Conservation (phyloP, 805 yeast genomes). For the Zygoascus bituminiphila region DNA sequence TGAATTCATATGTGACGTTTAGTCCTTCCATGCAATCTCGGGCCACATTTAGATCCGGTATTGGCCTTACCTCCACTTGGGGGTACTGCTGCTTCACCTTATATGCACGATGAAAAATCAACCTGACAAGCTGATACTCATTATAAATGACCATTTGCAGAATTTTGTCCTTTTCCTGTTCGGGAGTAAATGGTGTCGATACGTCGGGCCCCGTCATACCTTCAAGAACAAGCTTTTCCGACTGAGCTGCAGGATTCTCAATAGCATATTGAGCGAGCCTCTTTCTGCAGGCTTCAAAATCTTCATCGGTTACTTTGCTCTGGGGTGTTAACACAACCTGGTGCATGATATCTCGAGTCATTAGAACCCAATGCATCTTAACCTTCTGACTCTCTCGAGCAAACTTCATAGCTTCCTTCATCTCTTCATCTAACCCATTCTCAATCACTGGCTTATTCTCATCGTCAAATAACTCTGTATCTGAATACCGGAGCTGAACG, state of each 20-base stretch:
- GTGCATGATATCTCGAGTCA: conserved; percentile 8
- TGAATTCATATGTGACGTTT: not conserved
- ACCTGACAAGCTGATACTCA: not conserved
- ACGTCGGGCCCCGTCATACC: not conserved
- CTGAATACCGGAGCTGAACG: conserved; percentile 12
- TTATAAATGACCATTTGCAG: not conserved
- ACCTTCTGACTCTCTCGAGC: conserved; percentile 1
- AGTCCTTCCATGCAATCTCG: not conserved
- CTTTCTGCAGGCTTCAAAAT: conserved; percentile 5
- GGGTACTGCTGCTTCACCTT: not conserved
- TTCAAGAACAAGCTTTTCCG: not conserved
- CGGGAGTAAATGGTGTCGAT: not conserved
- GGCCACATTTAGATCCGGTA: not conserved
- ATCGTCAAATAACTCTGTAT: conserved; percentile 8
- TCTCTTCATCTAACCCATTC: not conserved
- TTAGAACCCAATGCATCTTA: conserved; percentile 8
- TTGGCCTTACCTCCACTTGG: not conserved
- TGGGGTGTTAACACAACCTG: conserved; percentile 10
- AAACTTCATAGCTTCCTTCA: not conserved
- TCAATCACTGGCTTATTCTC: not conserved
- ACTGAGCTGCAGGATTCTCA: not conserved
- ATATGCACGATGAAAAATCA: not conserved
- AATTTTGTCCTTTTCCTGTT: not conserved
- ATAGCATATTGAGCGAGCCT: not conserved
- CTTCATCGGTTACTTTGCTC: conserved; percentile 2